These are phyloP conservation scores for Zelopaecilomyces penicillatus DNA, from an alignment of 2,329 filamentous ascomycete genomes.

Conservation along the genomic window DNA sequence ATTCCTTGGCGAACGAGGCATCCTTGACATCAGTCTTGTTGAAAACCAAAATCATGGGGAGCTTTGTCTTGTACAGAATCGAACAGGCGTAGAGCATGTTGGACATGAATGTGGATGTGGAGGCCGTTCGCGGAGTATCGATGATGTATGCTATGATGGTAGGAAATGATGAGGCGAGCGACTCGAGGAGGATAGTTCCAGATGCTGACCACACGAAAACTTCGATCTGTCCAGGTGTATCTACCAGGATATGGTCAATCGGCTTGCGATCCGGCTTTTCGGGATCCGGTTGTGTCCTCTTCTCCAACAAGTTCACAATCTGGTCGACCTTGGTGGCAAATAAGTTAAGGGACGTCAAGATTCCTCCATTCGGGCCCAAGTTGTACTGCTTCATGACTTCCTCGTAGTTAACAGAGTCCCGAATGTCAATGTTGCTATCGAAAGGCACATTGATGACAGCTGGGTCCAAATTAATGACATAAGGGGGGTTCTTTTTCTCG, in stretches of 20 bases:
- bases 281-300: conserved; percentile 62
- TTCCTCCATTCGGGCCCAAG: conserved; percentile 91
- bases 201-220: conserved; percentile 98
- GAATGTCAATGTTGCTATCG: conserved; percentile 96
- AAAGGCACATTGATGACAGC: conserved; percentile 91
- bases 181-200: conserved; percentile 87
- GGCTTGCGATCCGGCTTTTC: conserved; percentile 51
- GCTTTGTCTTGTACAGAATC: conserved; percentile 96
- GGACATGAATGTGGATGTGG: conserved; percentile 96
- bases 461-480: conserved; percentile 94
- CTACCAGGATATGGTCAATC: conserved; percentile 79
- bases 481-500: conserved; percentile 69
- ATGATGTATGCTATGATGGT: conserved; percentile 97
- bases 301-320: conserved; percentile 81
- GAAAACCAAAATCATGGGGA: conserved; percentile 98
- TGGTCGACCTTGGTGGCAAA: conserved; percentile 99
- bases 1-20: conserved; percentile 85
- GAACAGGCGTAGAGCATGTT: conserved; percentile 99
- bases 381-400: conserved; percentile 99
- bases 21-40: conserved; percentile 98
- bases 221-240: conserved; percentile 96
- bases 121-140: conserved; percentile 87
- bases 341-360: conserved; percentile 88
- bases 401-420: conserved; percentile 98
- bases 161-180: conserved; percentile 85